Base-by-base conservation (phyloP, 2,329 filamentous ascomycete species). In the Epichloe sp. region DNA sequence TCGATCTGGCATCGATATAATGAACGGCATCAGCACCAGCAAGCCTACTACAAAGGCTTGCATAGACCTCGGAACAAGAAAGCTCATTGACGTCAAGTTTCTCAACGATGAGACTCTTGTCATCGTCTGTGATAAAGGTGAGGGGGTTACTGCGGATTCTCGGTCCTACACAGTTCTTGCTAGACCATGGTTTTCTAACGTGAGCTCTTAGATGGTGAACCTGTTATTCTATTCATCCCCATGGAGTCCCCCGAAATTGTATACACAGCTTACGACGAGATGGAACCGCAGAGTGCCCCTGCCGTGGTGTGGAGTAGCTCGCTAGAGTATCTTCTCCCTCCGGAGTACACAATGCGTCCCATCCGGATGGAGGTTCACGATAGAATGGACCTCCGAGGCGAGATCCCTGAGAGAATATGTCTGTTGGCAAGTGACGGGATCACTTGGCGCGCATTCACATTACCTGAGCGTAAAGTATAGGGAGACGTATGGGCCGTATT, bases 1-100 rank as follows among this genome's bases (percentile, higher is more conserved):
- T 57, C 75, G 73, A 17, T 70, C 74, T 1, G 60, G 65, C 0
- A 68, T 82, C 12, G 64, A 69, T 11, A 74, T 82, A 3, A 65
- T 74, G 51, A 82, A 82, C 48, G 79, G 79, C 40, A 78, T 83
- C 52, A 85, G 78, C 57, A 70, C 71, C 50, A 63, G 65, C 37
- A 59, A 67, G 3, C 58, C 64, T 1, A 68, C 68, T 2, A 62
- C 63, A n/a, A 64, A 65, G 4, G 69, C 71, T 37, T 61, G 63
- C 23, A 55, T 80, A 8, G 64, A 65, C 35, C 63, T 79, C 2
- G 67, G 64, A 1, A 59, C 66, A 5, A 67, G 67, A 11, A 67
- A 63, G n/a, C 65, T 83, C 15, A 63, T 79, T 19, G 83, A 88
- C 61, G 64, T 85, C 14, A 82, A 83, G 60, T 88, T 89, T 59